phyloP scores from a whole-genome alignment of 225 moss, liverwort and hornwort genomes.

The Physcomitrium patens region DNA sequence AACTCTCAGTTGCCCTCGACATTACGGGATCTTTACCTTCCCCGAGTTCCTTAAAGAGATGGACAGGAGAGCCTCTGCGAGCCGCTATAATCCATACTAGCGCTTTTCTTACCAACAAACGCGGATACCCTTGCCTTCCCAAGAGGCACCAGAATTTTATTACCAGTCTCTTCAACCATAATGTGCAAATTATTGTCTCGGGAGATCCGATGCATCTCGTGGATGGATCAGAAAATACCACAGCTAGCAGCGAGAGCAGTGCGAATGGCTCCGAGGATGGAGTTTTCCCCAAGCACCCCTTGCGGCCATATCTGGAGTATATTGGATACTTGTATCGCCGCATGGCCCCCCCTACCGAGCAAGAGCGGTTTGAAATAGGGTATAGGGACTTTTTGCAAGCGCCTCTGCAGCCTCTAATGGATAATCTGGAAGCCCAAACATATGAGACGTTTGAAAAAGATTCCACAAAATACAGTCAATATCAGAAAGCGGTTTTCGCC shows the following conservation, averaged over 20 bases:
- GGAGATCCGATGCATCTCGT: constrained; percentile 79
- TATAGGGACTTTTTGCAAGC: constrained; percentile 97
- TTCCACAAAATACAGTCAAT: constrained; percentile 90
- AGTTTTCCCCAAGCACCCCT: constrained; percentile 60
- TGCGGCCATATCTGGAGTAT: constrained; percentile 84
- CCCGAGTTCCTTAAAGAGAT: constrained; percentile 77
- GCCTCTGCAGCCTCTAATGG: constrained; percentile 97
- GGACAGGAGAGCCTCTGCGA: constrained; percentile 93
- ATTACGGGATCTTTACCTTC: constrained; percentile 86
- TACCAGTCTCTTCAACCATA: constrained; percentile 76
- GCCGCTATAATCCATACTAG: constrained; percentile 94
- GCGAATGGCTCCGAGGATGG: constrained; percentile 86
- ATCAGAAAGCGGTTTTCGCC: constrained; percentile 89
- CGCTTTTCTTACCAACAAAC: constrained; percentile 92
- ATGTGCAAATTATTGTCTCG: constrained; percentile 77
- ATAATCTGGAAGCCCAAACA: constrained; percentile 96
- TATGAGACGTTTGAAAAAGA: constrained; percentile 99
- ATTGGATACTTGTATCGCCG: constrained; percentile 88
- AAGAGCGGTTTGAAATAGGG: constrained; percentile 96
- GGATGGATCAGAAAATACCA: constrained; percentile 53
- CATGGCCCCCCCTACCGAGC: constrained; percentile 84
- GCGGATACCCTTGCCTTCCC: constrained; percentile 91
- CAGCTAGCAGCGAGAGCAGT: constrained; percentile 65
- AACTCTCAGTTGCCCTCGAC: constrained; percentile 91
- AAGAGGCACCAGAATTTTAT: constrained; percentile 90